A percentile compares a stretch with the other conserved stretches of the same genome.
These are phyloP conservation scores for Podaxis sp. DNA, from an alignment of 768 basidiomycete genomes.

Conservation along the genomic window DNA sequence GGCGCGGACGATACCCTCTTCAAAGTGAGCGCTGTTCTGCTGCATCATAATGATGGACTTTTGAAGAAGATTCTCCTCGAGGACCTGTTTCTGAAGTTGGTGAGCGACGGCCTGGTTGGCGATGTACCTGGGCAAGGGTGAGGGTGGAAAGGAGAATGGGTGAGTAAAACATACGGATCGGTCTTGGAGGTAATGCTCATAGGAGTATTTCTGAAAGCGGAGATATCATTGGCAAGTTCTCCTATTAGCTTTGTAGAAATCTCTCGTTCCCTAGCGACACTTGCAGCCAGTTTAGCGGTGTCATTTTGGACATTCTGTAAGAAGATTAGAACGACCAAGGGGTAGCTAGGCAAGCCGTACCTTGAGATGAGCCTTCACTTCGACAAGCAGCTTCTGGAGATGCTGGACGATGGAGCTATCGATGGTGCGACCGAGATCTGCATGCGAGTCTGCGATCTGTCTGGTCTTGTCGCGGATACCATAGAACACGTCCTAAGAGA, in stretches of 20 bases:
- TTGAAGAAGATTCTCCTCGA: conserved; percentile 97
- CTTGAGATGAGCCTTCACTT: conserved; percentile 98
- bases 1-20: conserved; percentile 92
- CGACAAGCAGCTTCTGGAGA: conserved; percentile 88
- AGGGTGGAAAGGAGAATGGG: neutral
- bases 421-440: conserved; percentile 93
- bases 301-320: conserved; percentile 89
- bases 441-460: conserved; percentile 91
- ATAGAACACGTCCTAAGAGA: conserved; percentile 82
- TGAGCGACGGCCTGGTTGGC: conserved; percentile 70
- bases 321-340: neutral
- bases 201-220: conserved; percentile 94
- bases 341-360: conserved; percentile 35
- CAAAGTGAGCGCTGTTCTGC: conserved; percentile 95
- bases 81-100: conserved; percentile 88
- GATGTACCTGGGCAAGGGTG: conserved; percentile 47
- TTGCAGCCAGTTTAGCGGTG: conserved; percentile 87
- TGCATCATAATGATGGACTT: conserved; percentile 99
- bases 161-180: conserved; percentile 67
- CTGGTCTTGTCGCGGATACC: conserved; percentile 92
- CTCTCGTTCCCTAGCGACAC: conserved; percentile 92
- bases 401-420: conserved; percentile 98
- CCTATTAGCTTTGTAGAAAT: conserved; percentile 81
- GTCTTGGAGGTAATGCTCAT: conserved; percentile 76
- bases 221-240: conserved; percentile 84